Base-by-base conservation (phyloP, 352 stramenopile species). In the Phytophthora constricta region DNA sequence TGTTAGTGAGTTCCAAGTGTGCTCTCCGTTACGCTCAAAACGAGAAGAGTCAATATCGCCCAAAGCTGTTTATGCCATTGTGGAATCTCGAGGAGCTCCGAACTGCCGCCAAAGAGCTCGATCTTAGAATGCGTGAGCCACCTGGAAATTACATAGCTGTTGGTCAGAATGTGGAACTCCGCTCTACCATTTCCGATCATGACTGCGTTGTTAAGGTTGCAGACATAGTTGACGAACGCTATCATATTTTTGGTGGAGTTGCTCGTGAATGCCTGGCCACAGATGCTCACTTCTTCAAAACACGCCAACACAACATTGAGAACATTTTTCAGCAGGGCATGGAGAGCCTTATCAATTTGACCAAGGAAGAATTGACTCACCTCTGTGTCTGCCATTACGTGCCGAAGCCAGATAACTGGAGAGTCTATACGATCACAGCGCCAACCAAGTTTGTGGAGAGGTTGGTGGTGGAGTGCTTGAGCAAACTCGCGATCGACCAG, bases 261-360 rank as follows among this genome's bases (percentile, higher is more conserved):
- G 52, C 52, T 50, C 52, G 52, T 37, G 52, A 59, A 37, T 59
- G 34, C 16, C 13, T 59, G 22, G 43, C 52, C 34, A 59, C 20
- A 14, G 14, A 19, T 4, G 34, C 2, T 8, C 10, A 19, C 19
- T 59, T 27, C 11, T 31, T 50, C 39, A 28, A 54, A 37, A 11
- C 11, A 13, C 31, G 31, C 31, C 31, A 37, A 37, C 11, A 11
- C 31, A 11, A 37, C 5, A 37, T 37, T 37, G 31, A 37, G 31
- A 37, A 37, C 5, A 5, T 37, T 11, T 5, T 37, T 5, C n/a
- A n/a, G 11, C 5, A 11, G 5, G 5, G 11, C 11, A 13, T 37
- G 31, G 11, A 37, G 31, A 37, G 11, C 31, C 5, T 37, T 37
- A 37, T 37, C n/a, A n/a, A 5, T 11, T 5, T 5, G 11, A 37